Evolutionary conservation across 768 basidiomycete species (phyloP).

Genomic region (Mycena haematopus): DNA sequence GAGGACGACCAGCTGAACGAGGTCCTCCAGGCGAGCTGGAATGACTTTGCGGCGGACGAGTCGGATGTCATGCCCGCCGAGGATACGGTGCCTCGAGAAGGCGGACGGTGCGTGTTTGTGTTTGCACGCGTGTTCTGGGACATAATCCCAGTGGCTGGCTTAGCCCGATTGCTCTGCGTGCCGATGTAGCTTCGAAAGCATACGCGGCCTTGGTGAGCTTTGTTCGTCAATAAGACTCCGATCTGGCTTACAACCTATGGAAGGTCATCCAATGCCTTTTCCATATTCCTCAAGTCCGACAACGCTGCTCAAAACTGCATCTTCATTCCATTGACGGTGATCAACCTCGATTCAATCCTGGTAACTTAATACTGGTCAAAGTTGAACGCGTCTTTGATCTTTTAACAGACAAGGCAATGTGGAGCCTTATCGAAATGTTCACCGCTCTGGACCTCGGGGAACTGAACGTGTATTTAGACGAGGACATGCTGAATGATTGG

Average conservation of each 20-base stretch:
- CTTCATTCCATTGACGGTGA: slow-evolving; percentile 38
- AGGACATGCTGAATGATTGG: slow-evolving; percentile 55
- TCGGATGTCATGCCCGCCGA: slow-evolving; percentile 18
- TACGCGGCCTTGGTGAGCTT: slow-evolving; percentile 64
- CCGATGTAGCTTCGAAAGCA: slow-evolving; percentile 53
- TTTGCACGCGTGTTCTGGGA: neutral
- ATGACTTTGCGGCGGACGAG: slow-evolving; percentile 24
- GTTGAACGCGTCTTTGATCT: neutral
- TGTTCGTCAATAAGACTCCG: slow-evolving; percentile 4
- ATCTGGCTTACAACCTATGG: neutral
- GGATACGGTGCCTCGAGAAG: slow-evolving; percentile 13
- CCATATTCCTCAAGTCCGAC: slow-evolving; percentile 73
- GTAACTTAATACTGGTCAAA: slow-evolving; percentile 30
- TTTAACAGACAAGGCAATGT: slow-evolving; percentile 53
- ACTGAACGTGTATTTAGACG: slow-evolving; percentile 61
- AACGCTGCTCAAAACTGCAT: slow-evolving; percentile 43
- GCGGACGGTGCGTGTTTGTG: slow-evolving; percentile 8
- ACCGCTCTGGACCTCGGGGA: slow-evolving; percentile 73
- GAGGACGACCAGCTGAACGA: slow-evolving; percentile 27
- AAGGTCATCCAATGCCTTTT: slow-evolving; percentile 66
- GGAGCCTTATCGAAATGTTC: slow-evolving; percentile 69
- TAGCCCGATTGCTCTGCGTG: slow-evolving; percentile 77
- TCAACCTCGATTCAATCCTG: slow-evolving; percentile 35
- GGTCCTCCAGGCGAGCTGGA: slow-evolving; percentile 21
- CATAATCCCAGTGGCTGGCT: slow-evolving; percentile 2